Percentiles rank a stretch among this genome's conserved stretches.
Conservation (phyloP, 1,284 basidiomycete species). For the Heterobasidion irregulare region DNA sequence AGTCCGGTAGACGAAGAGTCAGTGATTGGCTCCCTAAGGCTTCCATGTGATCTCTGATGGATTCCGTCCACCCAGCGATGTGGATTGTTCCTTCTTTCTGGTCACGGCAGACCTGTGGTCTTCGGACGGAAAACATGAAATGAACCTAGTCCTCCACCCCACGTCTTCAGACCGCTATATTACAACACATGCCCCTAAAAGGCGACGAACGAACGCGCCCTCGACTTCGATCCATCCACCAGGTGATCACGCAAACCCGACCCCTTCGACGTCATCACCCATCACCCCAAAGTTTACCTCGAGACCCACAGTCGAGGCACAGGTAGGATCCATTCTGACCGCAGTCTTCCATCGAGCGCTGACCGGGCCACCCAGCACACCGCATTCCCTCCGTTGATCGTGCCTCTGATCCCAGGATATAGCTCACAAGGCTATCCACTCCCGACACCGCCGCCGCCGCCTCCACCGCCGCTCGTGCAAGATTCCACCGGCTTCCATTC, state of each 20-base stretch:
- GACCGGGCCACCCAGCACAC: conserved; percentile 14
- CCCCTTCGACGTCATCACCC: conserved; percentile 10
- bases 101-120: conserved; percentile 88
- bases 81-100: conserved; percentile 81
- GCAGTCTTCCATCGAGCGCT: background rate
- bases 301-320: background rate
- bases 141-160: conserved; percentile 82
- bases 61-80: conserved; percentile 42
- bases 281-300: conserved; percentile 3
- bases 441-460: conserved; percentile 3
- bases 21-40: conserved; percentile 21
- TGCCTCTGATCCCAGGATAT: conserved; percentile 30
- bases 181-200: conserved; percentile 45
- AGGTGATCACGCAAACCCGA: background rate
- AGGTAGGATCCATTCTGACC: background rate
- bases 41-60: conserved; percentile 4
- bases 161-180: conserved; percentile 68
- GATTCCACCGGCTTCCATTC: conserved; percentile 7
- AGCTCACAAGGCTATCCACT: conserved; percentile 33
- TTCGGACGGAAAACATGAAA: conserved; percentile 67
- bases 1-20: conserved; percentile 71
- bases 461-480: conserved; percentile 4
- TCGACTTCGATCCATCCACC: conserved; percentile 6
- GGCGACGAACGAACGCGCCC: conserved; percentile 26
- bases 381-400: conserved; percentile 27